Evolutionary conservation across 2,329 filamentous ascomycete species (phyloP), one percentile per base, ranked within the genome.

Genomic region (Acrocalymma vagum): DNA sequence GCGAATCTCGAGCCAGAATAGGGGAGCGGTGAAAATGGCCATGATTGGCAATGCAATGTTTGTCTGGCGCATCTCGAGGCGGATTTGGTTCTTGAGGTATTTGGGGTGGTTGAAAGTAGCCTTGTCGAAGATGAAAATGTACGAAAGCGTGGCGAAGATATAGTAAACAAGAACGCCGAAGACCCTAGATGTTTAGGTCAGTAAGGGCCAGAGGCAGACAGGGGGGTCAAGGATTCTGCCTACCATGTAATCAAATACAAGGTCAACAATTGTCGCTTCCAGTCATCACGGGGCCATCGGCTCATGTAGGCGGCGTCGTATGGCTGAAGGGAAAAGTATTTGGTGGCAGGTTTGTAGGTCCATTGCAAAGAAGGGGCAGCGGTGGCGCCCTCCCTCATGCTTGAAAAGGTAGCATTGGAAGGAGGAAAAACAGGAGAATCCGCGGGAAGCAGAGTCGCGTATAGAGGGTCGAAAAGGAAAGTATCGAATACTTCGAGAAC

Each of bases 71-170:
- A 97, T 96, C 70, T 97, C 93, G 60, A 91, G 81, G 45, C 79
- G 77, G 51, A 96, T 86, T 71, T 96, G 93, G 73, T 96, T 93
- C 75, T 94, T 95, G 64, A 96, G 86, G 72, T 93, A 97, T 66
- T 94, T 94, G 31, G 93, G 93, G 70, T 97, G 93, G 36, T 90
- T 78, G 72, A 93, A 84, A 29, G 89, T 94, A 27, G 84, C 81
- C 72, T 96, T 94, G 73, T 96, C 92, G 75, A 96, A 96, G 65
- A 96, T 79, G 74, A 96, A 87, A 62, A 86, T 61, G 73, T 95
- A 97, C 11, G 91, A 96, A 13, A 95, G 78, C 5, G 85, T 80
- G 4, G 92, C 88, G 65, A 90, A 90, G 52, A 89, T 60, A 70
- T 93, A 96, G 79, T 96, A 97, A 40, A 94, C 78, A 30, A 91